These are phyloP conservation scores for Sclerotinia minor DNA, from an alignment of 2,329 filamentous ascomycete species.

Conservation along the genomic window DNA sequence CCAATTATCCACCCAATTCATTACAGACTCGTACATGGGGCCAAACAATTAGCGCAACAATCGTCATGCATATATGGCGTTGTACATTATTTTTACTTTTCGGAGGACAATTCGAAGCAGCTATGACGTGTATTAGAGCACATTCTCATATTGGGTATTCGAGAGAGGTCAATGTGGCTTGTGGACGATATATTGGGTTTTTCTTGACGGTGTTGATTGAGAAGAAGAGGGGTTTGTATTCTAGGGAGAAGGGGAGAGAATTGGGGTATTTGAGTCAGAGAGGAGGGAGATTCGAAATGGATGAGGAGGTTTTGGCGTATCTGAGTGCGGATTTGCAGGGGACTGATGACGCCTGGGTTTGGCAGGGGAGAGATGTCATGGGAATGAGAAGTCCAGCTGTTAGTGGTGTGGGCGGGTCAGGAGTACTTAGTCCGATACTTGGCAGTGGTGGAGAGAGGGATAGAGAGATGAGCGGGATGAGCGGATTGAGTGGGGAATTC, in stretches of 20 bases:
- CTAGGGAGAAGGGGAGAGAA: conserved; percentile 37
- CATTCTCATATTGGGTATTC: conserved; percentile 69
- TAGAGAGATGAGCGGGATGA: conserved; percentile 42
- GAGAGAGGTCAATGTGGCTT: conserved; percentile 72
- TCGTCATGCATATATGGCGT: conserved; percentile 84
- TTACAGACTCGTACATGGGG: conserved; percentile 33
- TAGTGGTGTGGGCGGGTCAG: conserved; percentile 11
- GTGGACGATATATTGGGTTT: conserved; percentile 78
- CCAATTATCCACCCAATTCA: conserved; percentile 37
- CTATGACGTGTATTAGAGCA: conserved; percentile 70
- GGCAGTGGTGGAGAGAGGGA: conserved; percentile 33
- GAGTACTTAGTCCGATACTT: conserved; percentile 31
- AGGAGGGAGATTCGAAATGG: conserved; percentile 43
- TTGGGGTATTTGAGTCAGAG: conserved; percentile 16
- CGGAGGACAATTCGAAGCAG: conserved; percentile 69
- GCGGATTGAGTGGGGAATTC: background rate
- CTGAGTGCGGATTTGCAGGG: conserved; percentile 84
- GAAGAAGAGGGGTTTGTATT: conserved; percentile 44
- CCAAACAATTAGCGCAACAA: conserved; percentile 60
- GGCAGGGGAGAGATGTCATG: conserved; percentile 61
- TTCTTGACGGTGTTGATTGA: conserved; percentile 70
- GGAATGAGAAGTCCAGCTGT: conserved; percentile 40
- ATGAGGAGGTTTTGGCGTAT: conserved; percentile 88
- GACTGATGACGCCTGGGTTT: conserved; percentile 79
- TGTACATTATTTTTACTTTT: conserved; percentile 79